Base-by-base conservation (phyloP, 2,329 filamentous ascomycete genomes). In the Dactylellina haptotyla region DNA sequence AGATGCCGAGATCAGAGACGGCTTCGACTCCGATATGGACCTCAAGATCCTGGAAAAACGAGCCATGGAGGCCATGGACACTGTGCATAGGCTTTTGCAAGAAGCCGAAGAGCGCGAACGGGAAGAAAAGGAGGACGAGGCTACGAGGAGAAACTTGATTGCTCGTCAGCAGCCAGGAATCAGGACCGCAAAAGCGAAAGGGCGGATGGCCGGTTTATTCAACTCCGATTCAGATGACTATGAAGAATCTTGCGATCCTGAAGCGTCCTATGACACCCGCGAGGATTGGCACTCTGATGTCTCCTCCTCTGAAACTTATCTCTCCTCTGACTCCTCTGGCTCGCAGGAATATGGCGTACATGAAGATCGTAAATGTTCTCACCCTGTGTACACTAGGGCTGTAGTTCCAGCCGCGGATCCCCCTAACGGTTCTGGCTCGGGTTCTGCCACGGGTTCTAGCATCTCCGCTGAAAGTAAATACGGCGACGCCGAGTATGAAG, bases 61-160 rank as follows among this genome's bases (percentile, higher is more conserved):
- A 16, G 59, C 67, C 1, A 43, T 59, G 12, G 59, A 59, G n/a
- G 67, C 67, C 2, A 65, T 72, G 59, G n/a, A 32, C 46, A 65
- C 25, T 20, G 67, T 72, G 5, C 50, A 59, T 32, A 26, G 41
- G 14, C 14, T 72, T 46, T 34, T 64, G 10, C 4, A 51, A 18
- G 67, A 48, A 48, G 51, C 67, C 16, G 45, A 72, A 14, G n/a
- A 10, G 4, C 57, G 16, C 2, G 25, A 57, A 12, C 3, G 32
- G 23, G 45, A 50, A 12, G 8, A 12, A 58, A 23, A 41, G 6
- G 34, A 28, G 23, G 10, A 58, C 14, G 6, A 45, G 9, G 10
- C 23, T 16, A 20, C 30, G n/a, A n/a, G 4, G n/a, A 56, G 30
- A 20, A 43, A 26, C 16, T 12, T 23, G 3, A 16, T 25, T n/a